Evolutionary conservation across 768 basidiomycete species (phyloP), one percentile per base, ranked within the genome.

Genomic region (Coprinopsis cinerea): DNA sequence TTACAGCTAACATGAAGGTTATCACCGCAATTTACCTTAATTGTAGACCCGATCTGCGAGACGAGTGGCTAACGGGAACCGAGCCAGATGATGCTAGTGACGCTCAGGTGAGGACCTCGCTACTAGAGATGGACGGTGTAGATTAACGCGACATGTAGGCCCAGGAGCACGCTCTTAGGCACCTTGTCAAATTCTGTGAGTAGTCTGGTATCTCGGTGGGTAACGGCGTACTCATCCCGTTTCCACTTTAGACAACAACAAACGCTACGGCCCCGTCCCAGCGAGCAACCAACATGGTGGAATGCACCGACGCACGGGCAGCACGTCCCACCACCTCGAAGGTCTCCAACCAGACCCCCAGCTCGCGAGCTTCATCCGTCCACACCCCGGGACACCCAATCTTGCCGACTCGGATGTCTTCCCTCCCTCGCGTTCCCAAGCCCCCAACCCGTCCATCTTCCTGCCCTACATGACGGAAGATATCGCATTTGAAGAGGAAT

Each of bases 1-100:
- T 45, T 32, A 13, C 61, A 98, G 95, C 92, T 18, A 99, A 98
- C 65, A 99, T 99, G 96, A 98, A 99, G 69, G 90, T 98, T 49
- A 98, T 99, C 58, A 99, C 96, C 7, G 84, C 94, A 15, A 97
- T 99, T 56, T 99, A 99, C 66, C 74, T 98, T 51, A 96, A 97
- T 61, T 97, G 94, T 63, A 79, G 96, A 47, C 96, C 96, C 6
- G 95, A 98, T 62, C 76, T 99, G 35, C 80, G 95, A 17, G 96
- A 99, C 65, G 96, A 98, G 61, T 99, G 96, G 96, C 75, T 99
- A 35, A 88, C 92, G 11, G 91, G 91, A 0, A 83, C 83, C 13
- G 95, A 98, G 64, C 83, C 90, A 9, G 95, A 98, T 55, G 89
- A 90, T 55, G 87, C 85, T 46, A 73, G 83, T n/a, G 95, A 95